Conservation (phyloP, 305 asterid species). For the Coffea humblotiana region DNA sequence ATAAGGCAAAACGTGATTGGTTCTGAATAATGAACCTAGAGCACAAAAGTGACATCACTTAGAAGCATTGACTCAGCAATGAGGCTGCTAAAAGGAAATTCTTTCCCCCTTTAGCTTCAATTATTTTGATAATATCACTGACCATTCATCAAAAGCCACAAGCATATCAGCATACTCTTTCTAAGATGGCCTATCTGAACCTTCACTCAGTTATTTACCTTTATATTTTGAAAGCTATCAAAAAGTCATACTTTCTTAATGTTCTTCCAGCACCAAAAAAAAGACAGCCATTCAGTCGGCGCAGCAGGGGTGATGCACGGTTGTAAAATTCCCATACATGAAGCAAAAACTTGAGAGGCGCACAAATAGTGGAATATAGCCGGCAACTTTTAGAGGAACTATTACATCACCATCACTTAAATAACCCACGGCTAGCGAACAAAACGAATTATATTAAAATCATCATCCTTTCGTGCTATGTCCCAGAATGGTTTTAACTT, state of each 20-base stretch:
- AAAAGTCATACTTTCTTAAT: background rate
- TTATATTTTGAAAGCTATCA: background rate
- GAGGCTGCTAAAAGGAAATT: background rate
- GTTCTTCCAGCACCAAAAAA: background rate
- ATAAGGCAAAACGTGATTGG: background rate
- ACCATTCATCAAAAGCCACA: background rate
- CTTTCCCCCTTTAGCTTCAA: background rate
- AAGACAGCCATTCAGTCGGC: background rate
- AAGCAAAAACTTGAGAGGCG: background rate
- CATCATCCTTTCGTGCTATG: conserved; percentile 6
- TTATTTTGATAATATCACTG: background rate
- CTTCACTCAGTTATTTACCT: background rate
- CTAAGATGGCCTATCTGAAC: background rate
- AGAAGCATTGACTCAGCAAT: background rate
- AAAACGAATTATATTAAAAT: background rate
- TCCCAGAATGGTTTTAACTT: conserved; percentile 3
- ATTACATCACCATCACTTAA: background rate
- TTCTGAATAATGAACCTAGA: background rate
- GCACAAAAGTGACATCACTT: background rate
- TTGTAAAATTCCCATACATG: background rate
- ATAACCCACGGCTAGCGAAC: background rate
- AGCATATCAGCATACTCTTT: background rate
- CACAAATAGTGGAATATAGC: background rate
- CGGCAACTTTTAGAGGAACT: background rate
- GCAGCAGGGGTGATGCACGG: background rate